Conservation (phyloP, 257 asterid species). For the Hygrophila difformis region DNA sequence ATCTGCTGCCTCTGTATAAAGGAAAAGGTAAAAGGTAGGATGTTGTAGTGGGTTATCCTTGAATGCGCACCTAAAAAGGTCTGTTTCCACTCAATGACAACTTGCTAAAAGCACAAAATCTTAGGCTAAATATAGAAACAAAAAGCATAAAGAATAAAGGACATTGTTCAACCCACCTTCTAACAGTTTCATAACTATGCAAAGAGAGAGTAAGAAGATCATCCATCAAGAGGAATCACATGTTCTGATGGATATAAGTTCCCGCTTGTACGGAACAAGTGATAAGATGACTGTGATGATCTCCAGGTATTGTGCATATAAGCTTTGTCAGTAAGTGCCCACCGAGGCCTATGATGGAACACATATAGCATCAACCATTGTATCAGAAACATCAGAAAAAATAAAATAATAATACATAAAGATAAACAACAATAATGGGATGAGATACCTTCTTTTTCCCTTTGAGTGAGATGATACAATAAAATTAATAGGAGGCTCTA, state of each 20-base stretch:
- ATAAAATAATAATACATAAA: too few relatives aligned
- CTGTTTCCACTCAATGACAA: background rate
- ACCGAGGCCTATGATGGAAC: conserved; percentile 65
- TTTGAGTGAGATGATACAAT: conserved; percentile 77
- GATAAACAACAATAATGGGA: too few relatives aligned
- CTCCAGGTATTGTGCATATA: conserved; percentile 97
- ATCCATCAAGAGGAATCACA: conserved; percentile 51
- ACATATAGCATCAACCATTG: conserved; percentile 19
- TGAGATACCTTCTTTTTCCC: conserved; percentile 80
- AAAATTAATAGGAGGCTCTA: conserved; percentile 88
- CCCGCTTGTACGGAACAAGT: conserved; percentile 53
- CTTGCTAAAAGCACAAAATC: conserved; percentile 4
- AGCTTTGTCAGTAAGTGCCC: conserved; percentile 92
- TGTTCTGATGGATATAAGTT: conserved; percentile 59
- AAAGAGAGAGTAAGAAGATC: conserved; percentile 82
- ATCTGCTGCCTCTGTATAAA: background rate
- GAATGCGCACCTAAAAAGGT: background rate
- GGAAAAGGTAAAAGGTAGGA: conserved; percentile 5
- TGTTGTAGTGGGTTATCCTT: conserved; percentile 1
- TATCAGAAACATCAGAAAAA: conserved; percentile 10
- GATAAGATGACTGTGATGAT: conserved; percentile 89
- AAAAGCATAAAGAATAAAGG: conserved; percentile 4
- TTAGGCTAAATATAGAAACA: conserved; percentile 6
- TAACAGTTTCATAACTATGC: conserved; percentile 93
- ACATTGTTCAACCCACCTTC: conserved; percentile 50